Evolutionary conservation across 148 eudicot genomes (phyloP), one percentile per base, ranked within the genome.

Genomic region (Vaccinium myrtillus): DNA sequence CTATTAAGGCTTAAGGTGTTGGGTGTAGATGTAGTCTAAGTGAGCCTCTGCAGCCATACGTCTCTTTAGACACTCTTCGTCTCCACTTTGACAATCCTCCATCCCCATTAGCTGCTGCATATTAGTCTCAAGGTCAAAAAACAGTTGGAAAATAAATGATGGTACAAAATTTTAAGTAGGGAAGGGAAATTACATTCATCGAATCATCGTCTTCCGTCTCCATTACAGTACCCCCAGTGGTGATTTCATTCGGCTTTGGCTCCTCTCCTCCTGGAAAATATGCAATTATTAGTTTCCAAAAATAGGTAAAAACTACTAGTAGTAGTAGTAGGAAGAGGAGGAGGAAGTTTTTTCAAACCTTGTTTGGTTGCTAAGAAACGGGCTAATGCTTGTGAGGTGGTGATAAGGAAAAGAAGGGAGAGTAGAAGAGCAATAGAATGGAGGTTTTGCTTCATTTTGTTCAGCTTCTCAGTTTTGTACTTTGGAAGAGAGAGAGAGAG

Each of bases 1-100:
- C 32, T 56, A 5, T 3, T 73, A 88, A 49, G 91, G 91, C 65
- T 30, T 87, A 4, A 87, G 86, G 51, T 90, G 87, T 83, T 91
- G 92, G 74, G 91, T 91, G 89, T 91, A 91, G 82, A 91, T 91
- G 84, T 79, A 79, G 19, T 91, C 93, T 82, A 90, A 88, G 81
- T 91, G 91, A 86, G 85, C 92, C 86, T 91, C 92, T 84, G 90
- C 79, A 70, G 61, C 32, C 61, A 91, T 49, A 78, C 92, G 90
- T 87, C 92, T 88, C 77, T 84, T 88, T 61, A 86, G 1, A 70
- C 92, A 91, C 39, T 91, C 92, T 81, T 90, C 92, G 84, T 90
- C 92, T 81, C 83, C 87, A 67, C 82, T 59, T 12, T 65, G 86
- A 81, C 92, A 91, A 54, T 77, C 71, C 75, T 88, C 92, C 55